These are phyloP conservation scores for Prinsepia uniflora DNA, from an alignment of 306 rosid species.

Conservation along the genomic window DNA sequence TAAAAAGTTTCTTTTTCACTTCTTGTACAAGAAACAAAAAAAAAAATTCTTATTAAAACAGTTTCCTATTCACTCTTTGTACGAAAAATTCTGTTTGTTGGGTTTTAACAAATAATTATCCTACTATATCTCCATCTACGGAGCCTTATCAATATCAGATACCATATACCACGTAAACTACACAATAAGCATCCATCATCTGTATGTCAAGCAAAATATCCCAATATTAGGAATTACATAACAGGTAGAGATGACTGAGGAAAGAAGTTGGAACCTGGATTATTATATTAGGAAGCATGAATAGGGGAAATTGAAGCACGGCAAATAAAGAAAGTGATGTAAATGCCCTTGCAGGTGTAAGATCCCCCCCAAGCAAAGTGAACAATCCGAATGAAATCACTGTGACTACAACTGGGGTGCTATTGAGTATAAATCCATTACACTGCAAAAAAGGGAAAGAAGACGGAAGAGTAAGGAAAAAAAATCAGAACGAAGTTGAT, in stretches of 20 bases:
- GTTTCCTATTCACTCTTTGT: too few relatives aligned
- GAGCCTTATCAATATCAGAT: neutral
- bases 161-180: neutral
- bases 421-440: constrained; percentile 75
- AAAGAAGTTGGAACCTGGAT: constrained; percentile 62
- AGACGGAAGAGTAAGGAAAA: constrained; percentile 20
- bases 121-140: neutral
- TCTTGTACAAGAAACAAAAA: too few relatives aligned
- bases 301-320: constrained; percentile 95
- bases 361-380: constrained; percentile 86
- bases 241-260: neutral
- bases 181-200: neutral
- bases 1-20: too few relatives aligned
- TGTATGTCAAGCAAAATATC: neutral
- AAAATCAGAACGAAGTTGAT: neutral
- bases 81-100: too few relatives aligned
- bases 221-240: neutral
- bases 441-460: constrained; percentile 54
- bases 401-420: constrained; percentile 88
- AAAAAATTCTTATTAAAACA: too few relatives aligned
- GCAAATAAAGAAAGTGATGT: constrained; percentile 92
- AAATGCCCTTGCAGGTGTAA: constrained; percentile 95
- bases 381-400: constrained; percentile 91
- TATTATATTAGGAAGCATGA: constrained; percentile 94
- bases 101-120: neutral